Percentiles rank a stretch among this genome's conserved stretches.
Conservation (phyloP, 352 stramenopile genomes). For the Globisporangium yorkense region DNA sequence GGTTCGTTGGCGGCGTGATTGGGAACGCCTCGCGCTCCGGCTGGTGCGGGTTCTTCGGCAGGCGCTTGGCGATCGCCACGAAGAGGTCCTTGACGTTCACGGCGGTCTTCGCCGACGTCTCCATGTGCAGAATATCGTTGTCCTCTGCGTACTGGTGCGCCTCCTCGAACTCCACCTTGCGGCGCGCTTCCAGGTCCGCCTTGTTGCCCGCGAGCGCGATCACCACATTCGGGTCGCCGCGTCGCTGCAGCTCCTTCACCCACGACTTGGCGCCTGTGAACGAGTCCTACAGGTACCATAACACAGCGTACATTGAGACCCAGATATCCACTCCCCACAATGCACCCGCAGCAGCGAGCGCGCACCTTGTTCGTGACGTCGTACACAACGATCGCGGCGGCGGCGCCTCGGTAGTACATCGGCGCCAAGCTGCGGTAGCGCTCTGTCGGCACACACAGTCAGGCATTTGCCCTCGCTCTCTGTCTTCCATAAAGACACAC, state of each 20-base stretch:
- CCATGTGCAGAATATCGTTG: slow-evolving; percentile 99
- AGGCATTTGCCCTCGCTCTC: not conserved
- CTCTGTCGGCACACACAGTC: slow-evolving; percentile 48
- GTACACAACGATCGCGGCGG: slow-evolving; percentile 96
- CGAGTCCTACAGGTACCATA: slow-evolving; percentile 66
- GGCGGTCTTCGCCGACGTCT: slow-evolving; percentile 99
- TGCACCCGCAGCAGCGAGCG: not conserved
- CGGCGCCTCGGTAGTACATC: slow-evolving; percentile 97
- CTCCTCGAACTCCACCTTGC: slow-evolving; percentile 96
- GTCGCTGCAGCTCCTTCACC: slow-evolving; percentile 99
- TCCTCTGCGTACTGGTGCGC: slow-evolving; percentile 97
- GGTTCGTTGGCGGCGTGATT: slow-evolving; percentile 70
- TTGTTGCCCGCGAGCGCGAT: slow-evolving; percentile 98
- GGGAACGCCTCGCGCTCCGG: slow-evolving; percentile 80
- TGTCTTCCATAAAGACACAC: not conserved
- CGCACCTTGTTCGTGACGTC: slow-evolving; percentile 95
- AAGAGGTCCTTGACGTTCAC: slow-evolving; percentile 99
- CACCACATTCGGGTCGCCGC: slow-evolving; percentile 96
- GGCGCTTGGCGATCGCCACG: slow-evolving; percentile 92
- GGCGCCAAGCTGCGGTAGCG: slow-evolving; percentile 95
- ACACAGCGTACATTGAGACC: not conserved
- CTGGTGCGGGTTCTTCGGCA: slow-evolving; percentile 81
- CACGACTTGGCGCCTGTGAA: slow-evolving; percentile 98
- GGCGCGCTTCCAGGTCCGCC: slow-evolving; percentile 94
- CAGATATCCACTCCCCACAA: no score